A percentile compares a stretch with the other conserved stretches of the same genome.
Conservation (phyloP, 441 rosid species). For the Erysimum cheiri region DNA sequence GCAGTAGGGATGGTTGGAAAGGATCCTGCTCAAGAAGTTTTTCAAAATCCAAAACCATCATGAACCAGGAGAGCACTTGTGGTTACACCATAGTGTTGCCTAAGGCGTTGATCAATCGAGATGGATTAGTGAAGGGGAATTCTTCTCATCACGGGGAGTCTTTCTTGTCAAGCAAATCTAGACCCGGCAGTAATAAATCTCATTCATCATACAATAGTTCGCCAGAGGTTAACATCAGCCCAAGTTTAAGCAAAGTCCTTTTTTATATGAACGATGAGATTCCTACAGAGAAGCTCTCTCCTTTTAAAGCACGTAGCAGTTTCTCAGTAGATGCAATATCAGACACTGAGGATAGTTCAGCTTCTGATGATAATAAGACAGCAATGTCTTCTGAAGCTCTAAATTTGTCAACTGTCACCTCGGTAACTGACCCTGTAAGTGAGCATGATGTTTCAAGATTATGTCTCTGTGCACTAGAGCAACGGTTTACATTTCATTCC, state of each 20-base stretch:
- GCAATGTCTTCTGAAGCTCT: constrained; percentile 44
- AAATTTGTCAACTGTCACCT: constrained; percentile 47
- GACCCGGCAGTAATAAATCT: constrained; percentile 47
- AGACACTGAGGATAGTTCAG: constrained; percentile 48
- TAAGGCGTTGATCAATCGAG: constrained; percentile 52
- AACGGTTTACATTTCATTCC: constrained; percentile 11
- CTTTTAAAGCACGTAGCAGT: constrained; percentile 47
- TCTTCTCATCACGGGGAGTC: constrained; percentile 50
- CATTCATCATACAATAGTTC: constrained; percentile 55
- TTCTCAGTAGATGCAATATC: constrained; percentile 46
- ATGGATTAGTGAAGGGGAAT: constrained; percentile 54
- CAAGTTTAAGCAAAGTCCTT: constrained; percentile 45
- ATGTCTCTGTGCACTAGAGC: constrained; percentile 18
- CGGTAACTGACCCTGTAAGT: constrained; percentile 46
- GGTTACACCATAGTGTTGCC: constrained; percentile 55
- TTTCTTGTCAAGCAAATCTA: constrained; percentile 57
- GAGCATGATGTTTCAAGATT: constrained; percentile 26
- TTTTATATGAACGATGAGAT: constrained; percentile 41
- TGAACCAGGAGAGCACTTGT: constrained; percentile 63
- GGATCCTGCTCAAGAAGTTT: constrained; percentile 59
- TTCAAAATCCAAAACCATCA: constrained; percentile 72
- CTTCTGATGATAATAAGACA: constrained; percentile 49
- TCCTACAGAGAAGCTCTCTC: constrained; percentile 47
- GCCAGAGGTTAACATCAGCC: constrained; percentile 51
- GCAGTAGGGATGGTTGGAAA: constrained; percentile 98